Evolutionary conservation across 108 stramenopile species (phyloP).

Genomic region (Nannochloropsis salina): DNA sequence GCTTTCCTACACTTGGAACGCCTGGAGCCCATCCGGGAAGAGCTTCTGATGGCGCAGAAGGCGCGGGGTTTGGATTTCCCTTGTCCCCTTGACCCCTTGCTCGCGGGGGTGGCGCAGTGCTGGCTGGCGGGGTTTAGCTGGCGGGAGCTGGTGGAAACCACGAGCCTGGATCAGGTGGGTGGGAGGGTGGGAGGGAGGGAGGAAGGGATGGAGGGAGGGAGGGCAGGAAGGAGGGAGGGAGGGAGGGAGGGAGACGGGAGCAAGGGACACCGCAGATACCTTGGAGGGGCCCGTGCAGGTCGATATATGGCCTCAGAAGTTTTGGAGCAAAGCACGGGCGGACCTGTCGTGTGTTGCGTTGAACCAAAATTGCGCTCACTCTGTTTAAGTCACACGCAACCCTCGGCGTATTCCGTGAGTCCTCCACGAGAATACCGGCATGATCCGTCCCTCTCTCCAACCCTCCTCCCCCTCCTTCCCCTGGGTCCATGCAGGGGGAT

Average conservation of each 20-base stretch:
- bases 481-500: not conserved
- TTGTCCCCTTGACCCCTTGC: not conserved
- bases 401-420: no score
- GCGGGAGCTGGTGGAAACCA: conserved; percentile 1
- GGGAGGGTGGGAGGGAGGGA: conserved; percentile 1
- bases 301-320: no score
- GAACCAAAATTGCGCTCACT: no score
- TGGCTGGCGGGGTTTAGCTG: not conserved
- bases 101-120: not conserved
- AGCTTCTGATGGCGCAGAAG: not conserved
- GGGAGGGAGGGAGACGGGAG: no score
- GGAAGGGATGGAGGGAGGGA: not conserved
- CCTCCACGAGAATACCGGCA: no score
- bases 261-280: no score
- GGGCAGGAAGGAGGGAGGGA: no score
- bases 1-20: not conserved
- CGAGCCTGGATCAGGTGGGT: conserved; percentile 2
- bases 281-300: no score
- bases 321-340: no score
- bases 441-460: not conserved
- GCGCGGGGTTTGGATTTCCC: not conserved
- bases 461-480: not conserved
- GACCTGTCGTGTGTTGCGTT: no score
- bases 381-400: no score
- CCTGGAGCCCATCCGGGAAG: not conserved